Base-by-base conservation (phyloP, 441 rosid genomes). In the Pelargonium cotyledonis region DNA sequence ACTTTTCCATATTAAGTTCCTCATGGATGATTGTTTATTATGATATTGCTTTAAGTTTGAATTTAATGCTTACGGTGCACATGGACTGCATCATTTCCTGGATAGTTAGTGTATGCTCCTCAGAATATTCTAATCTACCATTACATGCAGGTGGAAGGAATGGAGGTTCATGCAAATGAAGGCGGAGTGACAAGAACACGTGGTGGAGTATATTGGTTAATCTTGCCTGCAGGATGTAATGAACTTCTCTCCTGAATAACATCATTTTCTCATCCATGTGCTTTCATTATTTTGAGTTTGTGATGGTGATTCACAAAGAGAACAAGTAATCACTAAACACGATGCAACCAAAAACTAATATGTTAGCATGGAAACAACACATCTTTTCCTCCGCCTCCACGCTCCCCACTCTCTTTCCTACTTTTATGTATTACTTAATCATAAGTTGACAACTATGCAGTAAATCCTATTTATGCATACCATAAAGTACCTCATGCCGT, bases 141-240 rank as follows among this genome's bases (percentile, higher is more conserved):
- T 26, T 8, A 68, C 63, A 62, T 78, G 72, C 79, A 92, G 98
- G 95, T 90, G 53, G 98, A 86, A 67, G 98, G 96, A 64, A 92
- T 92, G 72, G 80, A 90, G 83, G 95, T 92, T 69, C 86, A 88
- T 82, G 96, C 90, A 35, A 80, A 92, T 75, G 98, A 92, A 80
- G 98, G 98, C 5, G 98, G 98, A 46, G 83, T 87, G 15, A 92
- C 98, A 15, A 74, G 67, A 74, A 92, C 95, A 9, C 90, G 98
- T 12, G 98, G 98, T 44, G 96, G 98, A 77, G 70, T 86, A 64
- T 92, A 88, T 72, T 88, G 96, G 93, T 65, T 88, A 66, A 92
- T 92, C 80, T 84, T 92, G 71, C 97, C 97, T 49, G 96, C 97
- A 43, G 97, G 97, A 86, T 92, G 97, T 92, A 89, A 86, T 65